Percentiles rank a stretch among this genome's conserved stretches.
phyloP scores from a whole-genome alignment of 148 eudicot species.

The Heliamphora exappendiculata region DNA sequence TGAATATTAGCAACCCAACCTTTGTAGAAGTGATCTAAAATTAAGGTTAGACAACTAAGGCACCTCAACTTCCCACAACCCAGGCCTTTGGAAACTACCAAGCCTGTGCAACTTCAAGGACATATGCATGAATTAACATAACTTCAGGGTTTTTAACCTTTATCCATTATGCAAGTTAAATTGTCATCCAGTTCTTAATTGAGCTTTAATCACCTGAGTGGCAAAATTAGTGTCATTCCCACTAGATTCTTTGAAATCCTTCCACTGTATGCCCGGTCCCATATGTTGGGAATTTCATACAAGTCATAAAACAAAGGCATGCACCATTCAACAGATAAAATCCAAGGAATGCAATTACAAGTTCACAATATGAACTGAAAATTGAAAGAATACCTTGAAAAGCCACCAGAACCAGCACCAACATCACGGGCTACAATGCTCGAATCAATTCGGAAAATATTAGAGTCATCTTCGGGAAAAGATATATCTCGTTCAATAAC shows the following conservation, averaged over 20 bases:
- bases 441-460: constrained; percentile 53
- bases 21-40: too few relatives aligned
- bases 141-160: too few relatives aligned
- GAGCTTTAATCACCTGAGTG: background rate
- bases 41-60: too few relatives aligned
- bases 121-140: background rate
- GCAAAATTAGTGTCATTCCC: background rate
- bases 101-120: background rate
- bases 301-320: background rate
- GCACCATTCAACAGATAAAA: background rate
- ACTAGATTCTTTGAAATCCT: background rate
- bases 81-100: background rate
- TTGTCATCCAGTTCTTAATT: background rate
- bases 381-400: constrained; percentile 58
- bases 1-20: too few relatives aligned
- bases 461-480: constrained; percentile 39
- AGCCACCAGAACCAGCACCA: constrained; percentile 99
- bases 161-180: background rate
- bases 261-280: background rate
- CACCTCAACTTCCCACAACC: background rate
- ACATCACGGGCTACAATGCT: constrained; percentile 70
- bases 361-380: background rate
- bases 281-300: background rate
- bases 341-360: background rate
- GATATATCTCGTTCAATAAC: constrained; percentile 52